These are phyloP conservation scores for Ustilago loliicola DNA, from an alignment of 1,284 basidiomycete genomes.

Conservation along the genomic window DNA sequence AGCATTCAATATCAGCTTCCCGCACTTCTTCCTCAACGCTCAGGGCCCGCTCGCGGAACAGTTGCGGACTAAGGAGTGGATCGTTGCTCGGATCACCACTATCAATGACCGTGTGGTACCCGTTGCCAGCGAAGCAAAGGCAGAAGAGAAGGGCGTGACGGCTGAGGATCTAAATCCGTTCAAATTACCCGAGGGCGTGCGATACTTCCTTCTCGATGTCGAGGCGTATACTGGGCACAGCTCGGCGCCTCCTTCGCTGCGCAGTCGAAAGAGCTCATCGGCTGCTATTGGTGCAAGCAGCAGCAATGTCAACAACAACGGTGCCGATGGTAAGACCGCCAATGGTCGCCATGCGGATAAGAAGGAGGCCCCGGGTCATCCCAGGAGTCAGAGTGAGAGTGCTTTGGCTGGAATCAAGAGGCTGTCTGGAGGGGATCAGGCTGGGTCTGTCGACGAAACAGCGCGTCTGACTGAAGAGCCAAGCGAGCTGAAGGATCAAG, in stretches of 20 bases:
- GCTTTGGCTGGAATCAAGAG: slow-evolving; percentile 10
- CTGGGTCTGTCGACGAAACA: background rate
- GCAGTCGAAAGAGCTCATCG: slow-evolving; percentile 43
- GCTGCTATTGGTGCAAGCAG: slow-evolving; percentile 14
- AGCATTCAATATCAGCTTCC: slow-evolving; percentile 79
- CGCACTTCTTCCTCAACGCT: slow-evolving; percentile 94
- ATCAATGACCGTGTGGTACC: slow-evolving; percentile 82
- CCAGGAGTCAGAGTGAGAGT: slow-evolving; percentile 35
- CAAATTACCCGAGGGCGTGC: slow-evolving; percentile 86
- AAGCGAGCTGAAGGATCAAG: background rate
- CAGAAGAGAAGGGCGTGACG: slow-evolving; percentile 9
- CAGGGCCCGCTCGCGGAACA: slow-evolving; percentile 81
- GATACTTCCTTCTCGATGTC: slow-evolving; percentile 92
- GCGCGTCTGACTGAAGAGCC: background rate
- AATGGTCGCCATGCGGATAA: slow-evolving; percentile 6
- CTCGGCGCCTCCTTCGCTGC: slow-evolving; percentile 32
- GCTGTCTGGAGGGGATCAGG: background rate
- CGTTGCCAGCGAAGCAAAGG: slow-evolving; percentile 8
- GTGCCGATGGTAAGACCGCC: slow-evolving; percentile 2
- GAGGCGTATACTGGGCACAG: slow-evolving; percentile 75
- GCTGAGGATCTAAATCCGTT: slow-evolving; percentile 65
- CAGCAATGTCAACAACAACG: background rate
- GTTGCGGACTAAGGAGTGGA: slow-evolving; percentile 79
- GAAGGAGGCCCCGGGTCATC: slow-evolving; percentile 15
- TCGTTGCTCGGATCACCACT: slow-evolving; percentile 89